Base-by-base conservation (phyloP, 2,329 filamentous ascomycete species). In the Colletotrichum theobromicola region DNA sequence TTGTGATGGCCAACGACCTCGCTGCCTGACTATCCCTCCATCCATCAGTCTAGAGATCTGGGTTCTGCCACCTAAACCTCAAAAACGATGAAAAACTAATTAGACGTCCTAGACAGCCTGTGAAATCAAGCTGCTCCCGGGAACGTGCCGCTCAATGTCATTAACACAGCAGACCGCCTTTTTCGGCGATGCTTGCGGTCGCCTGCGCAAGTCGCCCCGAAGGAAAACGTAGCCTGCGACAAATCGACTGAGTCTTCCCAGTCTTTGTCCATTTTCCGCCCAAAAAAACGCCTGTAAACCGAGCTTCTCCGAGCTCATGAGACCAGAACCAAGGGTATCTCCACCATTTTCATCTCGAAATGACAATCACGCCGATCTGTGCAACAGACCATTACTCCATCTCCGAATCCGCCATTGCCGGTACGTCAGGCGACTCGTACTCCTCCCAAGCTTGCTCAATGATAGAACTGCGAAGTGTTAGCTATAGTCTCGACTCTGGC, bases 371-470 rank as follows among this genome's bases (percentile, higher is more conserved):
- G 21, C 62, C 26, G 18, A 32, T n/a, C 8, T 50, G 26, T 18
- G 18, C 55, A 10, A 34, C 18, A 15, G 46, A 16, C 15, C 28
- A 28, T 55, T 28, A 71, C 32, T 63, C 55, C 26, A 72, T 75
- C 21, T 67, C 68, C 10, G 72, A 67, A 10, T 75, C 68, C 21
- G 68, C 62, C 68, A 75, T 72, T 7, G 72, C 72, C 24, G 69
- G 72, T 15, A 75, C 72, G 12, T 75, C 72, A 4, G 55, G 68
- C 10, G 72, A 75, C 21, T 75, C 72, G 46, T 72, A 75, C 12
- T 50, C 63, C 15, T 85, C 82, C 7, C 85, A 84, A 2, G 90
- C 89, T 70, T 86, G 88, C 12, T 88, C 84, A 28, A 83, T 79
- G 15, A 69, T 76, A 4, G 77, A 75, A 16, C 81, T 83, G 8